These are phyloP conservation scores for Cinchona pubescens DNA, from an alignment of 257 asterid genomes.

Conservation along the genomic window DNA sequence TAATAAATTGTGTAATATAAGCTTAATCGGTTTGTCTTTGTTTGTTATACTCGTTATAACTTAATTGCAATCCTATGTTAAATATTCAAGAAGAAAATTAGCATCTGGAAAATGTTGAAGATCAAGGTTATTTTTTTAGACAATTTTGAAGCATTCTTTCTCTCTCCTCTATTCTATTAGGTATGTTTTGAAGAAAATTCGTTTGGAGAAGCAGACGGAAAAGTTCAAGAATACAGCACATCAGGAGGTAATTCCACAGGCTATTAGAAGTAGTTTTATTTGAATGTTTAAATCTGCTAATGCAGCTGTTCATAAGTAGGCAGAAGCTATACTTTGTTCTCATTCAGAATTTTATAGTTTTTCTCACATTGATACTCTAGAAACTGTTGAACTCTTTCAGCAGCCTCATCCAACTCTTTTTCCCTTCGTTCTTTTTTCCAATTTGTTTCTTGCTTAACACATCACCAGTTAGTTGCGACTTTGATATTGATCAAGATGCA, in stretches of 20 bases:
- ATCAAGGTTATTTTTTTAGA: background rate
- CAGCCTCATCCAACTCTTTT: background rate
- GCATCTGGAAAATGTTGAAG: background rate
- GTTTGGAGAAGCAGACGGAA: constrained; percentile 69
- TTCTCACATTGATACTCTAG: background rate
- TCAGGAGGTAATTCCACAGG: constrained; percentile 61
- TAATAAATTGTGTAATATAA: background rate
- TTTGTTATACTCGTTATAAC: background rate
- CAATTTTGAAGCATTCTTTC: constrained; percentile 9
- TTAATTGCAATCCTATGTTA: background rate
- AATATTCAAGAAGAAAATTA: background rate
- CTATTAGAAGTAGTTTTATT: constrained; percentile 7
- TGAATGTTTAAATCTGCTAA: background rate
- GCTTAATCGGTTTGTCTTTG: background rate
- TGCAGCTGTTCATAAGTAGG: background rate
- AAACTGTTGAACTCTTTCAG: background rate
- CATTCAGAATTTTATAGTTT: background rate
- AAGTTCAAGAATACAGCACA: constrained; percentile 70
- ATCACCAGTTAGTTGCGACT: background rate
- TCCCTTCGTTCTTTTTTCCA: background rate
- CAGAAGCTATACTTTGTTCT: background rate
- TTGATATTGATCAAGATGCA: background rate
- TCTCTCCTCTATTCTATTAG: constrained; percentile 42
- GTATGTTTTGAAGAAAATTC: constrained; percentile 84
- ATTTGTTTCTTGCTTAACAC: background rate